Percentiles rank a stretch among this genome's conserved stretches.
Conservation (phyloP, 2,329 filamentous ascomycete species). For the Apiospora hydei region DNA sequence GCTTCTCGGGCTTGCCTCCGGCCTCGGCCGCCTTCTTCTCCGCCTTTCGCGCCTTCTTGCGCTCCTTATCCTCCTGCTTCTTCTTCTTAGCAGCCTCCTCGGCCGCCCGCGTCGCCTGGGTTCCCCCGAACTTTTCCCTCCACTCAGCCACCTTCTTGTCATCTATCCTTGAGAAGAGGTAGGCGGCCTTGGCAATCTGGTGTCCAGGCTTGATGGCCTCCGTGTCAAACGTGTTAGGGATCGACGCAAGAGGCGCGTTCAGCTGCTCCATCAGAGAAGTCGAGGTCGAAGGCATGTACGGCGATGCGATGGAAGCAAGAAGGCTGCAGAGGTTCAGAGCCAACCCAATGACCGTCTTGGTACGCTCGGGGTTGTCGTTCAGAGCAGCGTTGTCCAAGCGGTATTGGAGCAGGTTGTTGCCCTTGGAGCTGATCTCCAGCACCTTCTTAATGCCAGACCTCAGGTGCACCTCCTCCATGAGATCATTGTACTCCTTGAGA, state of each 20-base stretch:
- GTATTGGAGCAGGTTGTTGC: slow-evolving; percentile 61
- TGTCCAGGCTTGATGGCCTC: slow-evolving; percentile 65
- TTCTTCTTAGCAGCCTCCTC: slow-evolving; percentile 42
- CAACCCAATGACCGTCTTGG: slow-evolving; percentile 61
- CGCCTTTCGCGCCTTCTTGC: slow-evolving; percentile 41
- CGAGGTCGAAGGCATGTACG: slow-evolving; percentile 72
- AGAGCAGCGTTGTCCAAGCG: slow-evolving; percentile 51
- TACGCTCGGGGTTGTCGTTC: slow-evolving; percentile 44
- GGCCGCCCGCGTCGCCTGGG: slow-evolving; percentile 37
- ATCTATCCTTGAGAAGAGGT: slow-evolving; percentile 76
- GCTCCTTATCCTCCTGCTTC: slow-evolving; percentile 42
- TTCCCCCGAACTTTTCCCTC: slow-evolving; percentile 67
- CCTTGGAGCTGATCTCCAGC: slow-evolving; percentile 70
- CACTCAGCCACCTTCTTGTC: slow-evolving; percentile 76
- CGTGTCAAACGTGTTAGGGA: slow-evolving; percentile 62
- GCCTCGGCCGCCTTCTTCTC: slow-evolving; percentile 33
- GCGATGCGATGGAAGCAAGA: slow-evolving; percentile 69
- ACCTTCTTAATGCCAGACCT: slow-evolving; percentile 64
- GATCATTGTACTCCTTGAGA: slow-evolving; percentile 62
- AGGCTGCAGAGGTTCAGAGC: slow-evolving; percentile 74
- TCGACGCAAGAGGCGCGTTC: slow-evolving; percentile 56
- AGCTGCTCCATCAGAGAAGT: slow-evolving; percentile 71
- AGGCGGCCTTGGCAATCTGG: slow-evolving; percentile 71
- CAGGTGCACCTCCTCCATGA: slow-evolving; percentile 66
- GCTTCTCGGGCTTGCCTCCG: slow-evolving; percentile 27